phyloP scores from a whole-genome alignment of 371 early-diverging fungal genomes.

The Rhizopus microsporus region DNA sequence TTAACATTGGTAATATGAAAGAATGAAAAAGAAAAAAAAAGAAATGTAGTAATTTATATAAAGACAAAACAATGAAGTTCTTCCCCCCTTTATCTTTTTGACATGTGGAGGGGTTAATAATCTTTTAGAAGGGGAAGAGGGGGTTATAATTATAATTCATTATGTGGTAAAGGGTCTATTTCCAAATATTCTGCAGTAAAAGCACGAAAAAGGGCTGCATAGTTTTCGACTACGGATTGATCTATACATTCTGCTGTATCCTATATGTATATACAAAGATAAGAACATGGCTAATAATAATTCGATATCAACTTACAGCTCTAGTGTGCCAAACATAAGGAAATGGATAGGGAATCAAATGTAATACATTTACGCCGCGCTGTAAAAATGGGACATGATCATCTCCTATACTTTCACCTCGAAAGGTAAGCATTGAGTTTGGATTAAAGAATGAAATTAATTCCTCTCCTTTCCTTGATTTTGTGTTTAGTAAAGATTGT shows the following conservation, averaged over 20 bases:
- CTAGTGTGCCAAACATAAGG: constrained; percentile 90
- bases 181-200: constrained; percentile 63
- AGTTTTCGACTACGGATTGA: constrained; percentile 46
- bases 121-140: background rate
- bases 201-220: constrained; percentile 52
- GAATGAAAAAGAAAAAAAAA: background rate
- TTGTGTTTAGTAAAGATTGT: constrained; percentile 23
- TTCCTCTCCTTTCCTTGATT: constrained; percentile 27
- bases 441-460: constrained; percentile 41
- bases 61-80: background rate
- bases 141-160: constrained; percentile 22
- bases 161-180: constrained; percentile 35
- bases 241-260: constrained; percentile 46
- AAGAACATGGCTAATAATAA: background rate
- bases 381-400: constrained; percentile 91
- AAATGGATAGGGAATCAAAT: constrained; percentile 90
- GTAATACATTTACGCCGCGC: constrained; percentile 83
- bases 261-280: constrained; percentile 6
- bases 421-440: constrained; percentile 30
- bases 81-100: constrained; percentile 1
- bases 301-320: constrained; percentile 35
- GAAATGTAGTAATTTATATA: background rate
- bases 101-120: background rate
- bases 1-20: constrained; percentile 9
- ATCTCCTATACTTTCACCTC: constrained; percentile 69